Percentiles rank a stretch among this genome's conserved stretches.
These are phyloP conservation scores for Galerina marginata DNA, from an alignment of 768 basidiomycete species.

Conservation along the genomic window DNA sequence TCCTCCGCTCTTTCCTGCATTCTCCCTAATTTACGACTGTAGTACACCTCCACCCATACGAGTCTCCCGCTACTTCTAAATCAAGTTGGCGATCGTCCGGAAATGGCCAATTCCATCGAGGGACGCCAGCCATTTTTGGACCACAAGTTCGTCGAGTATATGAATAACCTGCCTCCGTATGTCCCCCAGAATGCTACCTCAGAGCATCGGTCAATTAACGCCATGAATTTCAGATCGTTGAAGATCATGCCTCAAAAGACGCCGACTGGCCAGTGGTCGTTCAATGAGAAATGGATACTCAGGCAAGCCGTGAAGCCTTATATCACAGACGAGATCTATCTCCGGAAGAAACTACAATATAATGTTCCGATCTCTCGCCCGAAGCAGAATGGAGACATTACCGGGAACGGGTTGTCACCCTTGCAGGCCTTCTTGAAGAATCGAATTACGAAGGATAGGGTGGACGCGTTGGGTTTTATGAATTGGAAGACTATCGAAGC, in stretches of 20 bases:
- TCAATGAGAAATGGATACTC: slow-evolving; percentile 4
- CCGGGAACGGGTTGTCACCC: not conserved
- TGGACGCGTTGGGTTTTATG: not conserved
- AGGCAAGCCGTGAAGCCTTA: slow-evolving; percentile 4
- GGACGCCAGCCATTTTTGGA: slow-evolving; percentile 6
- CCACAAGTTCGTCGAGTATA: not conserved
- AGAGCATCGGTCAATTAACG: not conserved
- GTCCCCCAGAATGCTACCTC: not conserved
- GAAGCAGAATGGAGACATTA: not conserved
- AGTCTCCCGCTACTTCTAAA: not conserved
- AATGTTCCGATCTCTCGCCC: not conserved
- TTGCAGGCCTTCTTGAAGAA: slow-evolving; percentile 1
- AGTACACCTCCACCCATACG: not conserved
- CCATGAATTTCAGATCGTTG: not conserved
- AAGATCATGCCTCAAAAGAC: not conserved
- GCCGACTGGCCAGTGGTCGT: slow-evolving; percentile 3
- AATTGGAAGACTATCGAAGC: not conserved
- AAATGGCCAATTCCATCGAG: slow-evolving; percentile 3
- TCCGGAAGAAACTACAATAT: not conserved
- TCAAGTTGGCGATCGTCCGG: slow-evolving; percentile 2
- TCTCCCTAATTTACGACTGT: not conserved
- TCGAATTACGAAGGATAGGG: not conserved
- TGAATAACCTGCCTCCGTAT: slow-evolving; percentile 3
- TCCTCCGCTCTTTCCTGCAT: not conserved
- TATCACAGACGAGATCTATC: slow-evolving; percentile 4